Evolutionary conservation across 345 rosid species (phyloP).

Genomic region (Gynandropsis gynandra): DNA sequence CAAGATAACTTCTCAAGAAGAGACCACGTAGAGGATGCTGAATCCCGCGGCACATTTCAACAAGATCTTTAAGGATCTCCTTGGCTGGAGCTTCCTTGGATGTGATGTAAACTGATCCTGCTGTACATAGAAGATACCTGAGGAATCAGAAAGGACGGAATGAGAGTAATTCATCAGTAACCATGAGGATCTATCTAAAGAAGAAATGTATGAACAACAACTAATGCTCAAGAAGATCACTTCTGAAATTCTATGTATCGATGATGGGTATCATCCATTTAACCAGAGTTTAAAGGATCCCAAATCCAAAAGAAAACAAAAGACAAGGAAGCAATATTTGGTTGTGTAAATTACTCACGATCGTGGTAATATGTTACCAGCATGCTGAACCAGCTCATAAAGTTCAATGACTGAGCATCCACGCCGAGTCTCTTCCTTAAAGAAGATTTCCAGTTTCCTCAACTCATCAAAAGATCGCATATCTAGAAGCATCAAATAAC

Average conservation of each 20-base stretch:
- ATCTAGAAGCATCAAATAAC: slow-evolving; percentile 36
- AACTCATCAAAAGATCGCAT: slow-evolving; percentile 97
- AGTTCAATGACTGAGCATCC: slow-evolving; percentile 93
- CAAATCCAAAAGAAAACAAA: not conserved
- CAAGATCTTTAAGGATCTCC: slow-evolving; percentile 96
- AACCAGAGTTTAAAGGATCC: not conserved
- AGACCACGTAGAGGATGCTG: slow-evolving; percentile 99
- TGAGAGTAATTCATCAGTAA: not conserved
- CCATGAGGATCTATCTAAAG: not conserved
- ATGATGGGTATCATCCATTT: not conserved
- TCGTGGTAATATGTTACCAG: slow-evolving; percentile 96
- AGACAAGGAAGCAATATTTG: not conserved
- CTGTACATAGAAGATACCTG: slow-evolving; percentile 96
- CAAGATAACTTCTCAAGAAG: slow-evolving; percentile 93
- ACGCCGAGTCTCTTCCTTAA: slow-evolving; percentile 88
- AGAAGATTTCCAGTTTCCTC: slow-evolving; percentile 88
- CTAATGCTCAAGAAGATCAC: slow-evolving; percentile 3
- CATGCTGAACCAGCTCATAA: slow-evolving; percentile 95
- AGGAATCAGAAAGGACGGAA: slow-evolving; percentile 5
- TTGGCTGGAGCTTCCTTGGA: slow-evolving; percentile 98
- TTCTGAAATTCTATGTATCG: not conserved
- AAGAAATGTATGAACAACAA: slow-evolving; percentile 3
- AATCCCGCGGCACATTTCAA: slow-evolving; percentile 99
- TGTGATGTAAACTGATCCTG: slow-evolving; percentile 91
- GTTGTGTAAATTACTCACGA: slow-evolving; percentile 44